Conservation (phyloP, 768 basidiomycete species). For the Tylopilus balloui region DNA sequence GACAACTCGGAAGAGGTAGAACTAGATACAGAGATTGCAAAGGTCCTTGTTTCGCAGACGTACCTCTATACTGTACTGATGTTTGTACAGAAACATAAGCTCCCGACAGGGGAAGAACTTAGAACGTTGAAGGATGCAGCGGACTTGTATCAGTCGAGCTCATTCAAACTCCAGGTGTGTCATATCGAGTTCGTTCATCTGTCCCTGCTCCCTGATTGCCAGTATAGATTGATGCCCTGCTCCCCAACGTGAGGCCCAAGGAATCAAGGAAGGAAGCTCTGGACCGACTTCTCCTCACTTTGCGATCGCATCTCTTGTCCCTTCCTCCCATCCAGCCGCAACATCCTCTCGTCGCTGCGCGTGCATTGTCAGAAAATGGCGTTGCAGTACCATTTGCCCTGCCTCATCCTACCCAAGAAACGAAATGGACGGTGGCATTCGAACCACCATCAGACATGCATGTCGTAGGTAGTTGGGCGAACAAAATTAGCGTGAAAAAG, state of each 20-base stretch:
- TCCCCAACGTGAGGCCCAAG: slow-evolving; percentile 70
- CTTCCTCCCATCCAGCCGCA: slow-evolving; percentile 54
- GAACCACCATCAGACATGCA: slow-evolving; percentile 71
- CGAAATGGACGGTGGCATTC: slow-evolving; percentile 87
- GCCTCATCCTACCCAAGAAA: slow-evolving; percentile 70
- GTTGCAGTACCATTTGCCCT: slow-evolving; percentile 64
- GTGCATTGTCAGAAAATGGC: slow-evolving; percentile 47
- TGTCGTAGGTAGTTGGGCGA: slow-evolving; percentile 84
- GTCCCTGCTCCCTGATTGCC: slow-evolving; percentile 9
- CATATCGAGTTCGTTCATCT: neutral
- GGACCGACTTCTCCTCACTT: slow-evolving; percentile 60
- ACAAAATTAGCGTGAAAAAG: slow-evolving; percentile 67
- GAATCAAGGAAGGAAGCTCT: slow-evolving; percentile 50
- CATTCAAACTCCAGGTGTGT: slow-evolving; percentile 80
- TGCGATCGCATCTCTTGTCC: slow-evolving; percentile 62
- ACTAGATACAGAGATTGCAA: slow-evolving; percentile 4
- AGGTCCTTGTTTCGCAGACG: slow-evolving; percentile 13
- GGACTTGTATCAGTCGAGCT: slow-evolving; percentile 69
- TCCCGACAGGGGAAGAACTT: slow-evolving; percentile 69
- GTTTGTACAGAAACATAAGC: slow-evolving; percentile 33
- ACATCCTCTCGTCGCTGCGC: slow-evolving; percentile 64
- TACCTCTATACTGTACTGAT: neutral
- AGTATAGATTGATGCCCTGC: slow-evolving; percentile 68
- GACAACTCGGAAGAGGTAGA: neutral
- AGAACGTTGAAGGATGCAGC: slow-evolving; percentile 67